phyloP scores from a whole-genome alignment of 1,284 basidiomycete species.

The Cryptococcus amylolentus region DNA sequence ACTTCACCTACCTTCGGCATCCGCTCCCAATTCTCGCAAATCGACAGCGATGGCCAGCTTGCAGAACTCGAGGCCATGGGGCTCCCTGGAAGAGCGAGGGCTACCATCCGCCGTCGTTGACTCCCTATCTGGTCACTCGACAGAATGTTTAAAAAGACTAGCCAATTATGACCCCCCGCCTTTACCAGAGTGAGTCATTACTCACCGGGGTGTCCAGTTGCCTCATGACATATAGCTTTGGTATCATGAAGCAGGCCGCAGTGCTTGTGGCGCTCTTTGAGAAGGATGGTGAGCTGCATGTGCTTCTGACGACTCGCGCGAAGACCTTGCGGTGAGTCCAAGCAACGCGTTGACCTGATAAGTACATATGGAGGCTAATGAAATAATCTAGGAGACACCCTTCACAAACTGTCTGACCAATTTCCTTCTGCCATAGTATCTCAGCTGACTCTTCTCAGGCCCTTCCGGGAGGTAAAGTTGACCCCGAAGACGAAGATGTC shows the following conservation, averaged over 20 bases:
- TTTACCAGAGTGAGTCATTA: slow-evolving; percentile 5
- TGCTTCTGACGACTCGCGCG: slow-evolving; percentile 77
- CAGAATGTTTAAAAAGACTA: slow-evolving; percentile 2
- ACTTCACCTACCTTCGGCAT: too few relatives aligned
- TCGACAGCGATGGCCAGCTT: not conserved
- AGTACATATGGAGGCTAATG: not conserved
- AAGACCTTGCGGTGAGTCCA: slow-evolving; percentile 59
- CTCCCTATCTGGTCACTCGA: slow-evolving; percentile 27
- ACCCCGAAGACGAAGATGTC: slow-evolving; percentile 62
- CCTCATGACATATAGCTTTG: slow-evolving; percentile 28
- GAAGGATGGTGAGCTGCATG: slow-evolving; percentile 57
- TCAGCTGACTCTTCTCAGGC: slow-evolving; percentile 48
- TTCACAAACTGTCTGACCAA: slow-evolving; percentile 27
- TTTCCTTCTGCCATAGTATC: not conserved
- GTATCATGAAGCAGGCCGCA: slow-evolving; percentile 55
- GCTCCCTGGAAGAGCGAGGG: not conserved
- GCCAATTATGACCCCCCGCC: not conserved
- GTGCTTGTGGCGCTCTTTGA: slow-evolving; percentile 77
- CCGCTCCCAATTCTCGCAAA: too few relatives aligned
- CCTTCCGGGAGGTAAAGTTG: slow-evolving; percentile 75
- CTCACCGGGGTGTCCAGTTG: not conserved
- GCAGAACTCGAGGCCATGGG: not conserved
- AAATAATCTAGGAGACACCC: slow-evolving; percentile 30
- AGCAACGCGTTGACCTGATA: not conserved
- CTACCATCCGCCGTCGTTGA: slow-evolving; percentile 9